These are phyloP conservation scores for Sporothrix luriei DNA, from an alignment of 2,329 filamentous ascomycete genomes.

Conservation along the genomic window DNA sequence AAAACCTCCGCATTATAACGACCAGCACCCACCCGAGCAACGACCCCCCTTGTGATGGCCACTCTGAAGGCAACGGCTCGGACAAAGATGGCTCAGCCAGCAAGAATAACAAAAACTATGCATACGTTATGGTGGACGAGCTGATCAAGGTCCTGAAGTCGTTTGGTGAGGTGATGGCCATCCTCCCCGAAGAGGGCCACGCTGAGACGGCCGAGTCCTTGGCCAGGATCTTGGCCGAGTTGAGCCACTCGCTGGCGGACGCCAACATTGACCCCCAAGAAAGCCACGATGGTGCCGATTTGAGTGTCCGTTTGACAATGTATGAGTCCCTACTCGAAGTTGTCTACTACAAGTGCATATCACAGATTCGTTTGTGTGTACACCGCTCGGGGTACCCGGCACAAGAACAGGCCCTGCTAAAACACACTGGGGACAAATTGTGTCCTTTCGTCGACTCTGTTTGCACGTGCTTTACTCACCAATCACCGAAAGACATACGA, in stretches of 20 bases:
- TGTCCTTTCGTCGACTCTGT: not conserved
- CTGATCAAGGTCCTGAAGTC: not conserved
- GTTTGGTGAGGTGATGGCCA: not conserved
- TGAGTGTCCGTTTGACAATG: not conserved
- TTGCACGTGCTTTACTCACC: not conserved
- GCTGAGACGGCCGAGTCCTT: conserved; percentile 25
- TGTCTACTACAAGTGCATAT: conserved; percentile 13
- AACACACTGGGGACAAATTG: no score
- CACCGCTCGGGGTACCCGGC: conserved; percentile 1
- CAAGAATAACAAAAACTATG: not conserved
- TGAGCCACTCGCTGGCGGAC: not conserved
- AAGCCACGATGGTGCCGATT: not conserved
- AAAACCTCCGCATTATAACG: no score
- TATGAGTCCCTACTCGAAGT: not conserved
- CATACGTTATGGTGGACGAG: not conserved
- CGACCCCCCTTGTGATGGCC: no score
- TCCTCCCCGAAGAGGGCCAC: conserved; percentile 13
- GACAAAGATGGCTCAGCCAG: no score
- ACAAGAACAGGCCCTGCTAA: not conserved
- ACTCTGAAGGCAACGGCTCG: no score
- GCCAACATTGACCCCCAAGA: not conserved
- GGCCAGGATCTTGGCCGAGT: conserved; percentile 11
- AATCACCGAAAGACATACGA: not conserved
- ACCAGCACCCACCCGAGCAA: no score
- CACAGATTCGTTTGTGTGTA: conserved; percentile 2